These are phyloP conservation scores for Fonsecaea pugnacius DNA, from an alignment of 2,329 filamentous ascomycete species.

Conservation along the genomic window DNA sequence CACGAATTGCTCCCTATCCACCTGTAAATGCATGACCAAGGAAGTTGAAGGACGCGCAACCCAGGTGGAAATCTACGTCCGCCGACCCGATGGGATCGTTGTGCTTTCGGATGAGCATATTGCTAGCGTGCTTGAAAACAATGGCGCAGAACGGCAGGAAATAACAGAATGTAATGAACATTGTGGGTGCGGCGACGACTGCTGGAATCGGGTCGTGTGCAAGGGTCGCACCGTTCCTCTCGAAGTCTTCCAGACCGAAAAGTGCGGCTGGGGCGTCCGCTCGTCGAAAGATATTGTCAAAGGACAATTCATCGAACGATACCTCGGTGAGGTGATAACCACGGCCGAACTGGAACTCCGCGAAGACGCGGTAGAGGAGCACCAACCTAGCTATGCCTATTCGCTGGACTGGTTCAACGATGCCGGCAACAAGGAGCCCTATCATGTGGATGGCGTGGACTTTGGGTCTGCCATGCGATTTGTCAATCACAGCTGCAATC, in stretches of 20 bases:
- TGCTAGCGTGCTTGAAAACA: constrained; percentile 18
- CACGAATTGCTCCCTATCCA: constrained; percentile 20
- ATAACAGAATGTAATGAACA: constrained; percentile 50
- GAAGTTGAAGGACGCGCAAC: constrained; percentile 17
- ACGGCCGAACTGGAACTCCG: constrained; percentile 44
- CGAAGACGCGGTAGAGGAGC: constrained; percentile 41
- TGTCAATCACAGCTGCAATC: constrained; percentile 56
- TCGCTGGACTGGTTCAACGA: constrained; percentile 45
- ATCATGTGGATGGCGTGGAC: constrained; percentile 50
- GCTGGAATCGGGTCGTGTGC: constrained; percentile 51
- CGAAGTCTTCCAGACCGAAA: constrained; percentile 50
- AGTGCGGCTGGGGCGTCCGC: constrained; percentile 51
- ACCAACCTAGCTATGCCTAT: constrained; percentile 49
- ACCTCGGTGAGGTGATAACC: constrained; percentile 52
- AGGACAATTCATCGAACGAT: constrained; percentile 53
- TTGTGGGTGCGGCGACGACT: constrained; percentile 45
- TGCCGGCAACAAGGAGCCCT: constrained; percentile 35
- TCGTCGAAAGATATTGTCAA: constrained; percentile 44
- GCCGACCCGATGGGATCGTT: constrained; percentile 30
- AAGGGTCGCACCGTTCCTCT: constrained; percentile 46
- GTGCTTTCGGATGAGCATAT: constrained; percentile 35
- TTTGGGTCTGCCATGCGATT: constrained; percentile 51
- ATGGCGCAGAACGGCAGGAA: constrained; percentile 20
- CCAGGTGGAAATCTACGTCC: constrained; percentile 24
- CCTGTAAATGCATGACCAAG: constrained; percentile 31